Evolutionary conservation across 345 rosid species (phyloP), one percentile per base, ranked within the genome.

Genomic region (Eucalyptus grandis): DNA sequence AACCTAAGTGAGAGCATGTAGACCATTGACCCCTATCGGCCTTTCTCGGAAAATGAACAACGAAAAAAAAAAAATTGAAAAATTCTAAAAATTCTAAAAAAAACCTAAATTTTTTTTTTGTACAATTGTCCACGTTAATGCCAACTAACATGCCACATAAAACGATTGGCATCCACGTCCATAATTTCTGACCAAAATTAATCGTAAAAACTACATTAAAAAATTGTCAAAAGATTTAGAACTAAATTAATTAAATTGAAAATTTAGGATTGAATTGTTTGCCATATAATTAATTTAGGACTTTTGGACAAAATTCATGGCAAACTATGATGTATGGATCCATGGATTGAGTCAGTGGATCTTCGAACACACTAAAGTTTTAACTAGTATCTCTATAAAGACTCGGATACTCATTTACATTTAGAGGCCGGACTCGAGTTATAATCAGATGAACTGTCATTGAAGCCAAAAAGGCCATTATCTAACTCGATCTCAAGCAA

Each of bases 11-110:
- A 54, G 60, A 0, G 60, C 60, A 9, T 22, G 12, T 4, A 56
- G 3, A 56, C 60, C 11, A 56, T 56, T 56, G 60, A 22, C 27
- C 60, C 60, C 60, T 24, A 51, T 0, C 6, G 3, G 27, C 0
- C 60, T 56, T 56, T 56, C 27, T 22, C 1, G 3, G 60, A 24
- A 56, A 56, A 22, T 56, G 12, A 56, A 56, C 0, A 54, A 2
- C 0, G 8, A 40, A 40, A 40, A 21, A 40, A 40, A 40, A 16
- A 6, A 8, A 15, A 0, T 8, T 53, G 4, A 1, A 53, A 51
- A 51, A 3, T 54, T 22, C 2, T 53, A 54, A 21, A 53, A 51
- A 21, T 3, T 9, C 1, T 14, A 43, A 49, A 21, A 7, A 51
- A 51, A 51, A 51, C 21, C 54, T 50, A 1, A n/a, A n/a, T n/a